Base-by-base conservation (phyloP, 495 filamentous ascomycete genomes). In the Terfezia claveryi region DNA sequence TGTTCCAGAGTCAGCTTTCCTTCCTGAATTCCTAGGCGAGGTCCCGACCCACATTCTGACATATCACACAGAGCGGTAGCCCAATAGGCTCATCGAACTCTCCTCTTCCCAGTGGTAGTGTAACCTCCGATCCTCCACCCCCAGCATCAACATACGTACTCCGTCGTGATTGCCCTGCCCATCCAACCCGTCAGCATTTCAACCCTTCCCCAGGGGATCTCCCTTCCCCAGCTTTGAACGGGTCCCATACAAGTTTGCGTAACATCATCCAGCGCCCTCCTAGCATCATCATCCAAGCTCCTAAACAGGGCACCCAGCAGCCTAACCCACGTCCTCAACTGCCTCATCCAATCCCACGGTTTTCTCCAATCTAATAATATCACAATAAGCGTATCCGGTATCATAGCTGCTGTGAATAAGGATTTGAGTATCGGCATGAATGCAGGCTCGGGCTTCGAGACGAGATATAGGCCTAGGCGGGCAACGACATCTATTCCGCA, bases 61-160 rank as follows among this genome's bases (percentile, higher is more conserved):
- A 94, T 37, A 95, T 85, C 37, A 94, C 82, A 68, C 86, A 93
- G 56, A 95, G 71, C 0, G 89, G 89, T 49, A 96, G 69, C 6
- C 89, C 89, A 11, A 96, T 71, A 2, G 78, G 83, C 64, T 94
- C 87, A 61, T 94, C 87, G 83, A 87, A 95, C 70, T 96, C 89
- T 32, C 89, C 89, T 8, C 83, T 83, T 9, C 89, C 88, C 36
- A 92, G 62, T 0, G 87, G 86, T 59, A 94, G 73, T 51, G 79
- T 76, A 37, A 86, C 76, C 64, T 83, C 73, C 59, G 69, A 67
- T 61, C 80, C 73, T 56, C 72, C 66, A 55, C 72, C 64, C 17
- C 66, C 67, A 2, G 68, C 58, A 51, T 65, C 63, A n/a, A 59
- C 51, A 56, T 60, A 54, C 27, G 63, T 65, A 17, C 62, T 65